Percentiles rank a stretch among this genome's conserved stretches.
Evolutionary conservation across 192 early-diverging fungal genomes (phyloP).

Genomic region (Phlyctochytrium planicorne): DNA sequence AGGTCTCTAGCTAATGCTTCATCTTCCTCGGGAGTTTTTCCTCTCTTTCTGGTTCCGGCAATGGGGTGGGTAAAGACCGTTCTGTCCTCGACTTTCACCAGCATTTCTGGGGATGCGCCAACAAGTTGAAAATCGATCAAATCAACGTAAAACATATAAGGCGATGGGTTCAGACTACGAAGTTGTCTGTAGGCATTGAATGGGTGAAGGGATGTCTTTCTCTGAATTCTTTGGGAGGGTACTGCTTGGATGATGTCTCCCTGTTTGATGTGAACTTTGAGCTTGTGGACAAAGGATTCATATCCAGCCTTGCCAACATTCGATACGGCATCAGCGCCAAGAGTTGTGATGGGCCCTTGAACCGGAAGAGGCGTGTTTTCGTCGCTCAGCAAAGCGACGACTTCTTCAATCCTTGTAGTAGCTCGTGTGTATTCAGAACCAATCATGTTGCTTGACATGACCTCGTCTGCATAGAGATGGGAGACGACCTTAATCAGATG

Average conservation of each 20-base stretch:
- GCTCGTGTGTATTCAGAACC: conserved; percentile 70
- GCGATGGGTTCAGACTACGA: conserved; percentile 95
- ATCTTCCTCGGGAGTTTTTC: conserved; percentile 82
- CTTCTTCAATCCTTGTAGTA: conserved; percentile 62
- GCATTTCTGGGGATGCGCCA: conserved; percentile 97
- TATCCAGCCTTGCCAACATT: conserved; percentile 94
- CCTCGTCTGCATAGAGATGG: conserved; percentile 57
- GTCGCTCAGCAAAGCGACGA: conserved; percentile 56
- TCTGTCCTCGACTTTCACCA: conserved; percentile 85
- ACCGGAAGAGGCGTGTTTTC: conserved; percentile 75
- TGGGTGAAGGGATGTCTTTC: conserved; percentile 86
- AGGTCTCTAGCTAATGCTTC: conserved; percentile 87
- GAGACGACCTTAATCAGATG: conserved; percentile 89
- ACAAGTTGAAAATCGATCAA: conserved; percentile 91
- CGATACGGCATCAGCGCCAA: conserved; percentile 66
- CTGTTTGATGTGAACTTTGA: conserved; percentile 89
- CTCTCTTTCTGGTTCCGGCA: conserved; percentile 92
- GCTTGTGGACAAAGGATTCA: conserved; percentile 77
- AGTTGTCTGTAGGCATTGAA: conserved; percentile 98
- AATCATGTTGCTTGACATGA: conserved; percentile 48
- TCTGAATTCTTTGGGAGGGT: conserved; percentile 86
- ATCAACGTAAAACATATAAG: conserved; percentile 99
- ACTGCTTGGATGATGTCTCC: conserved; percentile 99
- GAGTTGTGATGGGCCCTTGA: conserved; percentile 63
- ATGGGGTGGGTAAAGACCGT: conserved; percentile 94